phyloP scores from a whole-genome alignment of 2,329 filamentous ascomycete genomes.

The Elsinoe necatrix region DNA sequence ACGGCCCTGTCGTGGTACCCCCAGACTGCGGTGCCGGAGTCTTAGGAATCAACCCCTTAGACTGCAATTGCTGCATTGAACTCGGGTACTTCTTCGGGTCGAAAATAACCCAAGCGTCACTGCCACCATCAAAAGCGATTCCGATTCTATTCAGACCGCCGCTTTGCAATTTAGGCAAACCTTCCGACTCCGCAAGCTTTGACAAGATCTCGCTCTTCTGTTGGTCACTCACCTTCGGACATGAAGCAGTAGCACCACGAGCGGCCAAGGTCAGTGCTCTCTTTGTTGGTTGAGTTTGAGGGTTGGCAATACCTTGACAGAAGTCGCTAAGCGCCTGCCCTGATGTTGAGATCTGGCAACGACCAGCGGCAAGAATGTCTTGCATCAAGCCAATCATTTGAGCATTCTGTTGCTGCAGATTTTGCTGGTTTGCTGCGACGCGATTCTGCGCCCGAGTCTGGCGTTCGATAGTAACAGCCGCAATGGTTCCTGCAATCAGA shows the following conservation, averaged over 20 bases:
- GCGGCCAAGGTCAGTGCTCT: not conserved
- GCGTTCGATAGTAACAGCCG: not conserved
- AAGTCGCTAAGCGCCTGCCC: not conserved
- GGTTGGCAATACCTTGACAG: constrained; percentile 7
- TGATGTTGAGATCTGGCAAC: not conserved
- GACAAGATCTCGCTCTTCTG: not conserved
- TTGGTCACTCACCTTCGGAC: not conserved
- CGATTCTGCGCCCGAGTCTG: not conserved
- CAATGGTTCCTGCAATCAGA: not conserved
- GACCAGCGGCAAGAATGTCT: not conserved
- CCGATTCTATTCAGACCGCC: not conserved
- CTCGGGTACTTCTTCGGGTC: not conserved
- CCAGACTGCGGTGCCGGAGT: not conserved
- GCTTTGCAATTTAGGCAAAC: not conserved
- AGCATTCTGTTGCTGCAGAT: not conserved
- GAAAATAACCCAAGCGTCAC: constrained; percentile 8
- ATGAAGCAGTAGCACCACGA: not conserved
- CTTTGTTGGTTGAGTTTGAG: not conserved
- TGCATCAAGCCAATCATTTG: not conserved
- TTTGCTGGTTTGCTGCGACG: not conserved
- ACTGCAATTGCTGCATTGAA: not conserved
- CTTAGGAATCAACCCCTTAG: not conserved
- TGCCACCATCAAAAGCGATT: constrained; percentile 1
- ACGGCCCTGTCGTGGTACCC: not conserved
- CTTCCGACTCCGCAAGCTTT: not conserved